These are phyloP conservation scores for Plectosphaerella plurivora DNA, from an alignment of 2,329 filamentous ascomycete species.

Conservation along the genomic window DNA sequence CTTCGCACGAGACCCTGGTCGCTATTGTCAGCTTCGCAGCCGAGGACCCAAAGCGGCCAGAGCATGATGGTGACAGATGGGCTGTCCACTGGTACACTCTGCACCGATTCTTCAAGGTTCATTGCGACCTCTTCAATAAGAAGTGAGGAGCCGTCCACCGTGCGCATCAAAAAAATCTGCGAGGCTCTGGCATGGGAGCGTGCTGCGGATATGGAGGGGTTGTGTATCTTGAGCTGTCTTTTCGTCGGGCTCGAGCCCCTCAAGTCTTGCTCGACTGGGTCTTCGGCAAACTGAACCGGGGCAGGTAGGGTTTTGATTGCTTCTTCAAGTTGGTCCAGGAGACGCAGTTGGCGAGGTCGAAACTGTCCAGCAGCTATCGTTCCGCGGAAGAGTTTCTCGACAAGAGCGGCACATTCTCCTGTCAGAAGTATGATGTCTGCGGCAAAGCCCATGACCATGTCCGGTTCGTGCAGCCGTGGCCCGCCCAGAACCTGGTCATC, in stretches of 20 bases:
- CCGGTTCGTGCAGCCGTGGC: background rate
- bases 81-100: conserved; percentile 1
- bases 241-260: background rate
- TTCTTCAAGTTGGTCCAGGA: background rate
- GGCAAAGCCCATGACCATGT: conserved; percentile 6
- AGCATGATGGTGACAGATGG: conserved; percentile 7
- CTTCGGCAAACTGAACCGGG: background rate
- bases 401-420: conserved; percentile 2
- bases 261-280: background rate
- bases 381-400: conserved; percentile 1
- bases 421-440: conserved; percentile 2
- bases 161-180: conserved; percentile 6
- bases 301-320: conserved; percentile 1
- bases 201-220: conserved; percentile 7
- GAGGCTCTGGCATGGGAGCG: conserved; percentile 3
- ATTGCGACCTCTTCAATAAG: background rate
- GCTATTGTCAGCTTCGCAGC: conserved; percentile 2
- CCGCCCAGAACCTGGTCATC: background rate
- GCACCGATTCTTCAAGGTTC: background rate
- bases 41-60: conserved; percentile 8
- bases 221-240: background rate
- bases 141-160: background rate
- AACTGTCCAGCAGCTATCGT: background rate
- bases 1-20: background rate
- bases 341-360: background rate